A percentile compares a stretch with the other conserved stretches of the same genome.
Conservation (phyloP, 805 yeast species). For the Torulaspora maleeae region DNA sequence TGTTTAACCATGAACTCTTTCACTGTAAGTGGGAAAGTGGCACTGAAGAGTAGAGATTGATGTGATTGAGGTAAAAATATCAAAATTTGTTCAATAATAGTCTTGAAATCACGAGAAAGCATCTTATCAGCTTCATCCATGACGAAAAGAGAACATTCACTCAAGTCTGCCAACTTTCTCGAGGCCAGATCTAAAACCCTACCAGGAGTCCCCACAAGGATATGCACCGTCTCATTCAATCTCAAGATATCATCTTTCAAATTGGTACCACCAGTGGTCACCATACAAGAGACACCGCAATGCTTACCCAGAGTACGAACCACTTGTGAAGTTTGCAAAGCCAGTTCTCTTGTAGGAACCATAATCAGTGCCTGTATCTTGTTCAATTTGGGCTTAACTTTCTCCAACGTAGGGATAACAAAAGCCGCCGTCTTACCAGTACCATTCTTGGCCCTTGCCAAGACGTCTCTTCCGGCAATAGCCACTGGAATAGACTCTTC, state of each 20-base stretch:
- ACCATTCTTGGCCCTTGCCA: slow-evolving; percentile 97
- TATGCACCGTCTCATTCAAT: slow-evolving; percentile 87
- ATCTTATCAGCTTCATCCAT: slow-evolving; percentile 99
- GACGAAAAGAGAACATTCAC: slow-evolving; percentile 79
- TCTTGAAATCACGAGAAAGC: slow-evolving; percentile 84
- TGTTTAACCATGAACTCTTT: slow-evolving; percentile 89
- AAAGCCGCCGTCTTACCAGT: slow-evolving; percentile 99
- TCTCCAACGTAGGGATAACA: slow-evolving; percentile 87
- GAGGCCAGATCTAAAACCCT: slow-evolving; percentile 92
- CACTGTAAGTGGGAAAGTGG: slow-evolving; percentile 94
- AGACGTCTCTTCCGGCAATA: slow-evolving; percentile 87
- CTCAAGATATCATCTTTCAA: slow-evolving; percentile 91
- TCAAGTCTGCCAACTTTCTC: slow-evolving; percentile 79
- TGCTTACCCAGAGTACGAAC: slow-evolving; percentile 94
- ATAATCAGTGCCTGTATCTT: slow-evolving; percentile 88
- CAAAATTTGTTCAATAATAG: slow-evolving; percentile 80
- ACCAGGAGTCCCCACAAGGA: slow-evolving; percentile 96
- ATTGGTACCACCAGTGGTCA: slow-evolving; percentile 96
- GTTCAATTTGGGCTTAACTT: slow-evolving; percentile 74
- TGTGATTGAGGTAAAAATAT: slow-evolving; percentile 70
- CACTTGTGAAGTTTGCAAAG: slow-evolving; percentile 95
- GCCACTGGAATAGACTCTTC: slow-evolving; percentile 97
- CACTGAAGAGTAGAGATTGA: slow-evolving; percentile 86
- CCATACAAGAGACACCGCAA: slow-evolving; percentile 89
- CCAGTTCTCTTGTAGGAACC: slow-evolving; percentile 97